Evolutionary conservation across 2,329 filamentous ascomycete genomes (phyloP), one percentile per base, ranked within the genome.

Genomic region (Aureobasidium zeae): DNA sequence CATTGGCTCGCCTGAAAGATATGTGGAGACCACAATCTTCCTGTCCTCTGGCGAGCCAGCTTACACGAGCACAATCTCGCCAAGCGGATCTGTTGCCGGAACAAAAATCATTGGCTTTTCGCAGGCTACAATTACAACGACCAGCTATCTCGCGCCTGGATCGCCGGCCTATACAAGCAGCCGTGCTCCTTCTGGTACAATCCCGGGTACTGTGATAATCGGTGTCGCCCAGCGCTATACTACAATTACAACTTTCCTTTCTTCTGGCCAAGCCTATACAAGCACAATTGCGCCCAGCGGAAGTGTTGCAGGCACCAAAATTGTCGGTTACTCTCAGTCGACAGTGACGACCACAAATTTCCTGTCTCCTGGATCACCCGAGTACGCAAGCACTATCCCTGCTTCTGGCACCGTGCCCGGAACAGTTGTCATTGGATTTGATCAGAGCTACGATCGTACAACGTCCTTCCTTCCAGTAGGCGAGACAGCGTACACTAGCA

Each of bases 91-190:
- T n/a, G 19, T 39, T 10, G 15, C 24, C 9, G 36, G 36, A 5
- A 39, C 36, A n/a, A 13, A 5, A 20, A 30, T 39, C 16, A 11
- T 29, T 4, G 25, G 36, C 12, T 29, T n/a, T 8, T 22, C 36
- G 17, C 20, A 39, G 25, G 7, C 36, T 11, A 30, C 26, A 15
- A 25, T 39, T 10, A 29, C 26, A 4, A 29, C 36, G 12, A 39
- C 36, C 10, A 29, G 16, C 24, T 39, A 39, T n/a, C 25, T 39
- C 12, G 11, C 7, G 3, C 17, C 36, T 30, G 36, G 12, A 20
- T 24, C 36, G 13, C 30, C 36, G 5, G 15, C 16, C 7, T 39
- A 39, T 11, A 39, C 36, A 21, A 39, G 36, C 16, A 39, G 16
- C 21, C 24, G 29, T 30, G 16, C 19, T n/a, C 15, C 36, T 11